Conservation (phyloP, 1,284 basidiomycete species). For the Tilletia indica region DNA sequence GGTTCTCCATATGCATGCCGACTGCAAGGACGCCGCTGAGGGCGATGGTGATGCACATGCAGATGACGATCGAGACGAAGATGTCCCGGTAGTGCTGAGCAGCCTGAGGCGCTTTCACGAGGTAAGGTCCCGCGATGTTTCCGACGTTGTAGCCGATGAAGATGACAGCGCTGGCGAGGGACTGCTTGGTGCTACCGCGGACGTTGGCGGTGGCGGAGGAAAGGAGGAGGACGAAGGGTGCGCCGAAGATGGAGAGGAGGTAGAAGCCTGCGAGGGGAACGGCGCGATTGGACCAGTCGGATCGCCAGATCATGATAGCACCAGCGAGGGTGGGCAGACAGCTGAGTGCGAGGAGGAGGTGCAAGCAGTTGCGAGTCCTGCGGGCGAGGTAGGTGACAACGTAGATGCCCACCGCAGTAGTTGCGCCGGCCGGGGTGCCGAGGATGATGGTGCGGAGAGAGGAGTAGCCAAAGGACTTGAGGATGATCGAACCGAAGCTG, state of each 20-base stretch:
- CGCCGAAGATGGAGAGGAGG: constrained; percentile 59
- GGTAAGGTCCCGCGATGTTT: constrained; percentile 51
- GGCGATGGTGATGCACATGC: constrained; percentile 36
- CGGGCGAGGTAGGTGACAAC: constrained; percentile 58
- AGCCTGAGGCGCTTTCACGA: constrained; percentile 43
- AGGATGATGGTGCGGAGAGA: constrained; percentile 59
- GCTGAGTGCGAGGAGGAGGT: constrained; percentile 57
- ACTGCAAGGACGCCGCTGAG: constrained; percentile 31
- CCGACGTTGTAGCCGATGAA: constrained; percentile 58
- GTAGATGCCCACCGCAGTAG: constrained; percentile 59
- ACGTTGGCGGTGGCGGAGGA: constrained; percentile 59
- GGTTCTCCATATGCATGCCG: constrained; percentile 32
- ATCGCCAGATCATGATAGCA: constrained; percentile 59
- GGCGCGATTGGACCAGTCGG: constrained; percentile 57
- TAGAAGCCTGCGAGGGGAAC: constrained; percentile 61
- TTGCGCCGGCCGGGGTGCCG: constrained; percentile 56
- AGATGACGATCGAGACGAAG: constrained; percentile 59
- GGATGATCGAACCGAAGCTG: constrained; percentile 60
- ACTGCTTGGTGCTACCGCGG: constrained; percentile 60
- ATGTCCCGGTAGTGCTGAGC: constrained; percentile 58
- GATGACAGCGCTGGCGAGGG: constrained; percentile 56
- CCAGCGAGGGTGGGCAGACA: constrained; percentile 61
- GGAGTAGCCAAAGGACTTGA: constrained; percentile 59
- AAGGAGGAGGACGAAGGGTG: constrained; percentile 60
- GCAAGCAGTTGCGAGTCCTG: constrained; percentile 56